Conservation (phyloP, 2,329 filamentous ascomycete genomes). For the Pestalotiopsis sp. region DNA sequence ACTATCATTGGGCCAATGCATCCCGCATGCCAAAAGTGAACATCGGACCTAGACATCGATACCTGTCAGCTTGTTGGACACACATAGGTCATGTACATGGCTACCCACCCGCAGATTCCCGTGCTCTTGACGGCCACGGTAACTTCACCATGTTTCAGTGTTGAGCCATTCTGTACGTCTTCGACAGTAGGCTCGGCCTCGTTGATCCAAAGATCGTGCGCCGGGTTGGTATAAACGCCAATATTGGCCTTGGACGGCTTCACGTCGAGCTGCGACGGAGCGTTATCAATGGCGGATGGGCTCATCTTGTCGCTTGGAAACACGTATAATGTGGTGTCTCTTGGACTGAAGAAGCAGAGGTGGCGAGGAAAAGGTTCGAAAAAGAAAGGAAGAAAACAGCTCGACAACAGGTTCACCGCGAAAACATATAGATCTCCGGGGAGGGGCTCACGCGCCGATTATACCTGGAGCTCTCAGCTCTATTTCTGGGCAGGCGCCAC, state of each 20-base stretch:
- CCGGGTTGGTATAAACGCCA: slow-evolving; percentile 92
- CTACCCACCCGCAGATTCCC: slow-evolving; percentile 83
- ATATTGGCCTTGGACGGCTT: slow-evolving; percentile 78
- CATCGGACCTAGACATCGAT: slow-evolving; percentile 66
- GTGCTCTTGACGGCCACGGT: slow-evolving; percentile 89
- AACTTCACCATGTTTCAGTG: slow-evolving; percentile 78
- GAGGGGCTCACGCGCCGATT: background rate
- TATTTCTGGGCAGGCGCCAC: background rate
- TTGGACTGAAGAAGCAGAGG: background rate
- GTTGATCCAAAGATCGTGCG: slow-evolving; percentile 86
- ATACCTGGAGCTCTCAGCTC: background rate
- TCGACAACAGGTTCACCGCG: background rate
- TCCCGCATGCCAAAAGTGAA: slow-evolving; percentile 96
- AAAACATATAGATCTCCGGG: background rate
- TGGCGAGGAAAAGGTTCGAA: background rate
- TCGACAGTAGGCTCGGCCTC: slow-evolving; percentile 76
- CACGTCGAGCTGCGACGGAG: slow-evolving; percentile 3
- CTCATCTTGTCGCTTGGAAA: slow-evolving; percentile 10
- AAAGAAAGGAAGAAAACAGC: background rate
- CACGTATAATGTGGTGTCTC: background rate
- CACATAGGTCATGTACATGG: background rate
- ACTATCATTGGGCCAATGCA: slow-evolving; percentile 97
- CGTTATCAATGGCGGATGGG: slow-evolving; percentile 10
- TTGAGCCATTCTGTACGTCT: slow-evolving; percentile 66
- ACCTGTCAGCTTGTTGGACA: slow-evolving; percentile 11